A percentile compares a stretch with the other conserved stretches of the same genome.
phyloP scores from a whole-genome alignment of 2,329 filamentous ascomycete genomes.

The Colletotrichum camelliae region DNA sequence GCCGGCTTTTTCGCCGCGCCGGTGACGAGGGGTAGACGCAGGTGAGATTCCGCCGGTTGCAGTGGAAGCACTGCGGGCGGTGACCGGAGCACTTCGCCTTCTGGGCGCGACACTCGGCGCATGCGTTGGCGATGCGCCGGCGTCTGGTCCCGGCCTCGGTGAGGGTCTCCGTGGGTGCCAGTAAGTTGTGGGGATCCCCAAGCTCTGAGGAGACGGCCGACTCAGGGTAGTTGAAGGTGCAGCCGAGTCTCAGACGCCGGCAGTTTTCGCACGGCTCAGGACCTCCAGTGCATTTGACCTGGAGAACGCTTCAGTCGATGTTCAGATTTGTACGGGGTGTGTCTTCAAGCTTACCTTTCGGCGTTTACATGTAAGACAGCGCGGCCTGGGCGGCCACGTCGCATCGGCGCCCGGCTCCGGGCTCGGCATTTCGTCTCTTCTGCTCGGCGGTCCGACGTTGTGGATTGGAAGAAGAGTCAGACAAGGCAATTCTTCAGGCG shows the following conservation, averaged over 20 bases:
- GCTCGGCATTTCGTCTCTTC: background rate
- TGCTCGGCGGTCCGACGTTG: background rate
- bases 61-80: constrained; percentile 9
- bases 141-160: constrained; percentile 34
- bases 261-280: constrained; percentile 8
- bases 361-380: constrained; percentile 6
- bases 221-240: constrained; percentile 10
- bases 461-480: background rate
- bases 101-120: constrained; percentile 35
- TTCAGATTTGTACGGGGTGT: background rate
- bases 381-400: background rate
- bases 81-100: constrained; percentile 41
- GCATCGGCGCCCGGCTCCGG: background rate
- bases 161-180: constrained; percentile 10
- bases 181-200: background rate
- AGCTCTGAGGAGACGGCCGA: background rate
- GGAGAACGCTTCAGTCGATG: background rate
- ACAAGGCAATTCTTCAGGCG: background rate
- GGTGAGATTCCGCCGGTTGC: background rate
- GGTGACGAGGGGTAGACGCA: background rate
- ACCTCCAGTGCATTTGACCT: constrained; percentile 6
- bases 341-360: background rate
- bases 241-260: background rate
- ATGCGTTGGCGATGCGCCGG: constrained; percentile 30
- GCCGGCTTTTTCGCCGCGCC: background rate